Percentiles rank a stretch among this genome's conserved stretches.
phyloP scores from a whole-genome alignment of 306 rosid genomes.

The Sechiopsis laciniata region DNA sequence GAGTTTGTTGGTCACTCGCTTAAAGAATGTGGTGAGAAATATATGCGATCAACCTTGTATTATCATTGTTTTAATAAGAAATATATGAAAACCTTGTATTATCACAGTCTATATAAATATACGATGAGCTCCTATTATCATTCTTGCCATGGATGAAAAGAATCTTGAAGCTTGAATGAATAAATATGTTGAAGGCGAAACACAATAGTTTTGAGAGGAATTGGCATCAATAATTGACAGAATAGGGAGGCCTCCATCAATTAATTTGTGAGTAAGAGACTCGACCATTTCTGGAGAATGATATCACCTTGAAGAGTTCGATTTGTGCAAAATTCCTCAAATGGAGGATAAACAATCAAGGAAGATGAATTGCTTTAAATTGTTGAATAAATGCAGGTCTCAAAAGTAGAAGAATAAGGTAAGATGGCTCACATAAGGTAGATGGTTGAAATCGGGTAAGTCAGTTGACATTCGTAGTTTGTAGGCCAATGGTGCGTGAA shows the following conservation, averaged over 20 bases:
- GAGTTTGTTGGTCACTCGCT: not conserved
- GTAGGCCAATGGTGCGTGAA: not conserved
- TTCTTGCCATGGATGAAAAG: constrained; percentile 5
- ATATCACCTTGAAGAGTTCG: not conserved
- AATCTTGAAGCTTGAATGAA: not conserved
- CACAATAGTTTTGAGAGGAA: not conserved
- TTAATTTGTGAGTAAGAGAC: not conserved
- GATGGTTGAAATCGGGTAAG: not conserved
- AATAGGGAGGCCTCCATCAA: constrained; percentile 4
- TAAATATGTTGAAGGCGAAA: not conserved
- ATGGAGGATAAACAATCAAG: not conserved
- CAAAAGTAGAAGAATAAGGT: no score
- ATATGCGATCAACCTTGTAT: not conserved
- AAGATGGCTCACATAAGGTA: no score
- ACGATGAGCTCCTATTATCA: not conserved
- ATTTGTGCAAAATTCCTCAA: not conserved
- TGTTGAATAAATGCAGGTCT: not conserved
- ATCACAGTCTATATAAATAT: not conserved
- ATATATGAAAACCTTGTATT: not conserved
- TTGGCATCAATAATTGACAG: not conserved
- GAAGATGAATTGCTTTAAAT: not conserved
- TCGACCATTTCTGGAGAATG: not conserved
- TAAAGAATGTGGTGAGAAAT: not conserved
- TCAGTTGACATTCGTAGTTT: not conserved
- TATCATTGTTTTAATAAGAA: no score